phyloP scores from a whole-genome alignment of 768 basidiomycete species.

The Daedaleopsis nitida region DNA sequence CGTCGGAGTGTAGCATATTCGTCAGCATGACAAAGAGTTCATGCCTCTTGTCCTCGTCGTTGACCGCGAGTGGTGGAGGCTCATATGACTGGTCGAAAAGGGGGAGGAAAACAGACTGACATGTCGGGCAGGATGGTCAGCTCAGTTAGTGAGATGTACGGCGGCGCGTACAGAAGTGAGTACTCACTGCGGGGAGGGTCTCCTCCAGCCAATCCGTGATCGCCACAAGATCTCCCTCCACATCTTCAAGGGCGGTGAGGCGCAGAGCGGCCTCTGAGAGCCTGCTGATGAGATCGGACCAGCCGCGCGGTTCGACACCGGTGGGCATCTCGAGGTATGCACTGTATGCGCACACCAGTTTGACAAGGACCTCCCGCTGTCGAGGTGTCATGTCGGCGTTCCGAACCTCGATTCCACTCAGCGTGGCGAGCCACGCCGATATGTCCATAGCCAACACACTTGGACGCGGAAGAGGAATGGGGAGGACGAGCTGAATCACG shows the following conservation, averaged over 20 bases:
- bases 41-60: not conserved
- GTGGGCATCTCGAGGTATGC: not conserved
- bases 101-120: not conserved
- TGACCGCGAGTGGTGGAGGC: not conserved
- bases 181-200: not conserved
- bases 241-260: not conserved
- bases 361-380: not conserved
- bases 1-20: not conserved
- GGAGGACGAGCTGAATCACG: too few relatives aligned
- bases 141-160: too few relatives aligned
- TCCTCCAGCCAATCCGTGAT: not conserved
- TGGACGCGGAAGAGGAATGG: too few relatives aligned
- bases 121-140: too few relatives aligned
- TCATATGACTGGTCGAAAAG: not conserved
- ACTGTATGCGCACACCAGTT: not conserved
- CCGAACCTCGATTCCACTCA: not conserved
- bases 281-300: not conserved
- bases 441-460: too few relatives aligned
- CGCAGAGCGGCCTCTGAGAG: not conserved
- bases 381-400: not conserved
- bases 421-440: not conserved
- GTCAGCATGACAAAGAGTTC: not conserved
- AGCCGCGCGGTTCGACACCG: not conserved
- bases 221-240: not conserved
- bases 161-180: not conserved